These are phyloP conservation scores for Kingdonia uniflora DNA, from an alignment of 164 flowering plant species.

Conservation along the genomic window DNA sequence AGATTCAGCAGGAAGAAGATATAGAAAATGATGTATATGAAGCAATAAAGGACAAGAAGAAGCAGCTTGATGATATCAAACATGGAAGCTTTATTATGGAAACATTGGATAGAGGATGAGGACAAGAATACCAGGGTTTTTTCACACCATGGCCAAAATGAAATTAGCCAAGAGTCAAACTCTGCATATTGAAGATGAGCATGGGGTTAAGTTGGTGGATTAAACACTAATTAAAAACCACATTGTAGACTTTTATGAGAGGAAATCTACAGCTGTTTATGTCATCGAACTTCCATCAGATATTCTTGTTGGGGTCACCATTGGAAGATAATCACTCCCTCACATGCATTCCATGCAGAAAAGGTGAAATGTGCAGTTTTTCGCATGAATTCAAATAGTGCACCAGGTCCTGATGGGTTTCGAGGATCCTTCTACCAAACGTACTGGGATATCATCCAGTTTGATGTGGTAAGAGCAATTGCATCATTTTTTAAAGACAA, in stretches of 20 bases:
- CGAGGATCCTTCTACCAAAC: neutral
- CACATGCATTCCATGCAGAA: too few species aligned
- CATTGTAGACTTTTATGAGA: neutral
- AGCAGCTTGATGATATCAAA: too few species aligned
- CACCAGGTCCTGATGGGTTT: neutral
- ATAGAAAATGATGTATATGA: neutral
- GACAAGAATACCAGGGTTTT: neutral
- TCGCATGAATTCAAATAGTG: neutral
- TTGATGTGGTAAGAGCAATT: neutral
- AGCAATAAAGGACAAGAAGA: neutral
- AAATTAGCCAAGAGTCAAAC: neutral
- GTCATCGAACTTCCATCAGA: neutral
- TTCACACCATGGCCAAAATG: neutral
- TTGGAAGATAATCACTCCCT: neutral
- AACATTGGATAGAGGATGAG: neutral
- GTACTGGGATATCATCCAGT: neutral
- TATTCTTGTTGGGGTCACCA: neutral
- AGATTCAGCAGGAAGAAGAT: neutral
- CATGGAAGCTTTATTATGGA: neutral
- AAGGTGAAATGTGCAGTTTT: neutral
- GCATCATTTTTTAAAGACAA: neutral
- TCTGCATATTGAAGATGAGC: neutral
- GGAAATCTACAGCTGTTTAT: neutral
- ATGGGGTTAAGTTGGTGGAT: neutral
- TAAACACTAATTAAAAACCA: neutral